Base-by-base conservation (phyloP, 2,329 filamentous ascomycete species). In the Aspergillus sp. region DNA sequence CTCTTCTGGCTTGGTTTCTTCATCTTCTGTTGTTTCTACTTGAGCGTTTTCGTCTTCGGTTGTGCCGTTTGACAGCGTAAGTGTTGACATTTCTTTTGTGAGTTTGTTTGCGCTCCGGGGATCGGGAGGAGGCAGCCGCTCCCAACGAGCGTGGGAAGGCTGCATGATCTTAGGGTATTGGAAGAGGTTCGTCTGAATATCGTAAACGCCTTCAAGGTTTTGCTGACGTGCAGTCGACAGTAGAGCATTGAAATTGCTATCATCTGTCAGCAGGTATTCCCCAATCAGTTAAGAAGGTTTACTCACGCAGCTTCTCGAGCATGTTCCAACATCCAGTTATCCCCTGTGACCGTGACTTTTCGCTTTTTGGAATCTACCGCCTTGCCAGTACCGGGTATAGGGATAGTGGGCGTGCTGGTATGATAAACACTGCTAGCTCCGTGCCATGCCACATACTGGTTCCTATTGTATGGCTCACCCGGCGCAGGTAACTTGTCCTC, bases 371-470 rank as follows among this genome's bases (percentile, higher is more conserved):
- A 84, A 64, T 93, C 90, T 7, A 86, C 75, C 35, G 79, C 81
- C 75, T 96, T 96, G 57, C 90, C 89, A 59, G 82, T 87, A 33
- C 52, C 52, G 12, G 86, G 87, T 57, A 88, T 80, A 2, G 91
- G 91, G n/a, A 90, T 86, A 21, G 88, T 87, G 1, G 91, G 90
- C 1, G 83, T 85, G 56, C 87, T 88, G 12, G 90, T 91, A 72
- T 98, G 92, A 73, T 99, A 99, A 23, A 99, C 95, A 40, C 90
- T 88, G 73, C 93, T 98, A 48, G 95, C 95, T 50, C 95, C 95
- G 73, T 96, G 93, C 95, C 95, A 99, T 27, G 95, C 95, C 27
- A 99, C 95, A 70, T 97, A 99, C 73, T 97, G 93, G 71, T 99
- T 99, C 78, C 93, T 92, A 81, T 99, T 97, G 82, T 99, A 99